Evolutionary conservation across 2,329 filamentous ascomycete species (phyloP), one percentile per base, ranked within the genome.

Genomic region (Chrysoporthe cubensis): DNA sequence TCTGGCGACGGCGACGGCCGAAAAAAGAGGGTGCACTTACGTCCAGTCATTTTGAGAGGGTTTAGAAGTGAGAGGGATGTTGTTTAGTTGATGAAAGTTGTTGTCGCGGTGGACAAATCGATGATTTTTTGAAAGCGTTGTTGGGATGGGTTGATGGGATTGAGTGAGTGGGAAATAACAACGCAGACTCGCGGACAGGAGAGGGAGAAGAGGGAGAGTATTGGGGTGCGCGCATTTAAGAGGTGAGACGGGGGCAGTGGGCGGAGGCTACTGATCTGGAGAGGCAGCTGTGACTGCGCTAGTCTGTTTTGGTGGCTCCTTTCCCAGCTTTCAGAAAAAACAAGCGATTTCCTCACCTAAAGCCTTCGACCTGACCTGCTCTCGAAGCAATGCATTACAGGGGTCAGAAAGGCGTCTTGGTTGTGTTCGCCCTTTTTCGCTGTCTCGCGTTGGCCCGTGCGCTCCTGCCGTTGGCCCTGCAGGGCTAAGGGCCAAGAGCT

Each of bases 11-110:
- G 54, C 65, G 68, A 64, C 68, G 52, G 9, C 5, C 62, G 59
- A 44, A 52, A 59, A 65, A 48, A 54, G 21, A 65, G 56, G 56
- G 62, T 57, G 37, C 66, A 57, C 72, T 74, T 71, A 76, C 72
- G 72, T 72, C 88, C 88, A 89, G 88, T 90, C 88, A 90, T 91
- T 71, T 81, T 89, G 86, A 84, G 80, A 76, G 75, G 74, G 70
- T 70, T 71, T 69, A 70, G 73, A 74, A 72, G 71, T 69, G 64
- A 59, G 42, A 48, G 43, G 16, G 42, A 58, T 60, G 54, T 48
- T 59, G 66, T 67, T 67, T 65, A 50, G 64, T 71, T 72, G 75
- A 72, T 76, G 73, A 72, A 71, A 73, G 72, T 75, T 70, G 72
- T 74, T 77, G 77, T 75, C 72, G 73, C 69, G 72, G 73, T 74